Base-by-base conservation (phyloP, 768 basidiomycete genomes). In the Boletus vermiculosoides region DNA sequence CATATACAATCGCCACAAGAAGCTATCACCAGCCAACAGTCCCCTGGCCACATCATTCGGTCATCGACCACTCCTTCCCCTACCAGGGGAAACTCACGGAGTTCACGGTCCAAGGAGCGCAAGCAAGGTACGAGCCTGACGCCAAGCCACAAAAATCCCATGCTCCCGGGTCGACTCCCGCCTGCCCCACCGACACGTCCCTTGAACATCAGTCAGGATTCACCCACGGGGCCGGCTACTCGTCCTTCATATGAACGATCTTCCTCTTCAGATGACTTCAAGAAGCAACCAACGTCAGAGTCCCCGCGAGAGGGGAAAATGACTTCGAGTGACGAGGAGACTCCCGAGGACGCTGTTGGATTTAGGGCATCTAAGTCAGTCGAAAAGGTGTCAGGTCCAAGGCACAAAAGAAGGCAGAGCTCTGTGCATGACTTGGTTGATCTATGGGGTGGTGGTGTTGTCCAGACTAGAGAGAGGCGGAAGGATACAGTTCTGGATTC, bases 341-440 rank as follows among this genome's bases (percentile, higher is more conserved):
- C 74, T 3, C 83, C 83, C 2, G 82, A 83, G 63, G 83, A 83
- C 30, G 73, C 71, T 36, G 59, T 50, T 16, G 73, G 75, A 16
- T 68, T 69, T 46, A 53, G 34, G 45, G 56, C 62, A 52, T 56
- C 66, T 23, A 70, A 60, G 51, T 47, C 60, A 7, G 64, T 30
- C 47, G 54, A 69, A 56, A 69, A 64, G 50, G 56, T 63, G 33
- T 61, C 67, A 18, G 66, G 66, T 57, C 63, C 71, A 50, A 72
- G 70, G 50, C 66, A 72, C 41, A 78, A 71, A 62, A 77, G 81
- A 40, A 75, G 90, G 60, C 89, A 92, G 75, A 87, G 84, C 64
- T 92, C 92, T 13, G 90, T 92, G 23, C 90, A 94, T 64, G 87
- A 93, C 65, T 68, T 92, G 54, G 88, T 92, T 30, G 87, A 88